Percentiles rank a stretch among this genome's conserved stretches.
Conservation (phyloP, 805 yeast genomes). For the Candida loeiensis region DNA sequence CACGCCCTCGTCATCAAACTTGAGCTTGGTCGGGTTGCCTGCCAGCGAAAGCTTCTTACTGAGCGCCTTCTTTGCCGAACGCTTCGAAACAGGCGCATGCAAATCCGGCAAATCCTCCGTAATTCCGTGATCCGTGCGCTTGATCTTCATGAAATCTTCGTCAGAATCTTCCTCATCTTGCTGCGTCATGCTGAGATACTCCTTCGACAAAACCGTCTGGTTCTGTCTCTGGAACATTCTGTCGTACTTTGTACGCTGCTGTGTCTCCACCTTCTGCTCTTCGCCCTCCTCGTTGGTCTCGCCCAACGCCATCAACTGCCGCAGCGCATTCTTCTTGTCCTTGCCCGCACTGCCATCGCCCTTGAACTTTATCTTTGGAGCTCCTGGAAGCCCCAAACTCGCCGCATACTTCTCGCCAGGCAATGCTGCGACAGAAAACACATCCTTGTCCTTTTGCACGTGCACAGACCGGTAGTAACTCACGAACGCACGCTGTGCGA, state of each 20-base stretch:
- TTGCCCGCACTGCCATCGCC: conserved; percentile 52
- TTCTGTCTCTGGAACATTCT: conserved; percentile 94
- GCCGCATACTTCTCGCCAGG: conserved; percentile 83
- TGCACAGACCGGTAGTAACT: conserved; percentile 84
- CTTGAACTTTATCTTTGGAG: conserved; percentile 81
- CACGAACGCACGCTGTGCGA: conserved; percentile 94
- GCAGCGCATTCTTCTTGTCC: conserved; percentile 76
- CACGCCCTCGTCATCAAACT: conserved; percentile 91
- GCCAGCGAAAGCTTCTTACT: conserved; percentile 74
- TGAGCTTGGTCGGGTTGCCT: conserved; percentile 72
- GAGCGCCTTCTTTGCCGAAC: conserved; percentile 80
- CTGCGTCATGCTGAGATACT: conserved; percentile 68
- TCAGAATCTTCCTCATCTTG: conserved; percentile 35
- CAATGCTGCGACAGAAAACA: conserved; percentile 71
- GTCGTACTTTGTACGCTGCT: conserved; percentile 76
- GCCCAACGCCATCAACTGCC: conserved; percentile 58
- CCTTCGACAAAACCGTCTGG: conserved; percentile 87
- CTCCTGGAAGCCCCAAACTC: conserved; percentile 91
- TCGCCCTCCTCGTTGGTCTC: conserved; percentile 55
- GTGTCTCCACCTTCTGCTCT: conserved; percentile 37
- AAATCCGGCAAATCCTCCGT: conserved; percentile 66
- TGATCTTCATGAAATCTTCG: conserved; percentile 78
- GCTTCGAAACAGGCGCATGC: conserved; percentile 67
- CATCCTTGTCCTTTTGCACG: conserved; percentile 81
- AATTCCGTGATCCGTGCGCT: conserved; percentile 68